Conservation (phyloP, 2,329 filamentous ascomycete species). For the Exserohilum rostratum region DNA sequence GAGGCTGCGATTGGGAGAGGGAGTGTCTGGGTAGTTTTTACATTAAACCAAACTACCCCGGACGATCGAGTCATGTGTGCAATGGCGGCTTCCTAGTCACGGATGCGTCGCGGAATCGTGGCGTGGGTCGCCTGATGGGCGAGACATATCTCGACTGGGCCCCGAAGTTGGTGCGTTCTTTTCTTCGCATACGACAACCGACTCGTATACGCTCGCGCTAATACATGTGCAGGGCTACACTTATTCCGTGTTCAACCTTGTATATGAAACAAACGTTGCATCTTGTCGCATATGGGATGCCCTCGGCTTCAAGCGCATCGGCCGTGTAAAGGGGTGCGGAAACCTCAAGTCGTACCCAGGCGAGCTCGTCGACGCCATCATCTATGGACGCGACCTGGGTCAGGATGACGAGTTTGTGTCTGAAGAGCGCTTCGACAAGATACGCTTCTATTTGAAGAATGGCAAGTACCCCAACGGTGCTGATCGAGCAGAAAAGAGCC, state of each 20-base stretch:
- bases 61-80: constrained; percentile 87
- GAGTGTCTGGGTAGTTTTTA: constrained; percentile 90
- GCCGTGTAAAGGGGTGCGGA: constrained; percentile 68
- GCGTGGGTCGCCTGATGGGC: constrained; percentile 59
- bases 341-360: constrained; percentile 55
- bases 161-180: constrained; percentile 52
- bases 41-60: constrained; percentile 92
- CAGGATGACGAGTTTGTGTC: constrained; percentile 81
- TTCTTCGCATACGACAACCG: too few species aligned
- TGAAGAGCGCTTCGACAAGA: constrained; percentile 98
- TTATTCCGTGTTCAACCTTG: constrained; percentile 92
- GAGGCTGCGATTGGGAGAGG: constrained; percentile 72
- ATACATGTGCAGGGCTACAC: constrained; percentile 69
- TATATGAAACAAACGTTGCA: constrained; percentile 91
- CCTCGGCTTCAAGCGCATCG: constrained; percentile 90
- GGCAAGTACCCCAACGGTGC: constrained; percentile 91
- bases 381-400: constrained; percentile 66
- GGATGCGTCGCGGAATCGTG: constrained; percentile 54
- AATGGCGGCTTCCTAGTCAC: constrained; percentile 63
- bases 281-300: constrained; percentile 92
- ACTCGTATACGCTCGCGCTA: not conserved
- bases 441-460: constrained; percentile 94
- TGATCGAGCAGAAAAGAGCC: constrained; percentile 93
- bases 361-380: constrained; percentile 58
- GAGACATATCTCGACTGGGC: constrained; percentile 60